These are phyloP conservation scores for Phycomyces blakesleeanus DNA, from an alignment of 192 early-diverging fungal species.

Conservation along the genomic window DNA sequence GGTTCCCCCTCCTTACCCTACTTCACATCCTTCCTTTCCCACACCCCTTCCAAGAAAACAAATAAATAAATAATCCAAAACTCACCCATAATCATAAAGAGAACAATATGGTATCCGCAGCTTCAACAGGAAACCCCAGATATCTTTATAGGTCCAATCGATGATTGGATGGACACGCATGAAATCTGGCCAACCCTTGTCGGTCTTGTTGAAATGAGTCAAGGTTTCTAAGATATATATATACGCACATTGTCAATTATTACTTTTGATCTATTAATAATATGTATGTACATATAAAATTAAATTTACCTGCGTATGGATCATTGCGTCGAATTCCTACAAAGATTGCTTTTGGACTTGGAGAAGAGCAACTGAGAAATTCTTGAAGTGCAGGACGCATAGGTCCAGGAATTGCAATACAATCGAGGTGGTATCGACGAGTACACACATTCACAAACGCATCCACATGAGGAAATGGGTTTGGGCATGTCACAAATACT, in stretches of 20 bases:
- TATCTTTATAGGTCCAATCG: slow-evolving; percentile 81
- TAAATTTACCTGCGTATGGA: slow-evolving; percentile 59
- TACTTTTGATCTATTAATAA: too few species aligned
- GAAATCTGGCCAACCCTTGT: slow-evolving; percentile 85
- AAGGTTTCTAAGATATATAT: slow-evolving; percentile 40
- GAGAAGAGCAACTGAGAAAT: slow-evolving; percentile 54
- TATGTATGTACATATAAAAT: background rate
- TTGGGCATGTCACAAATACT: slow-evolving; percentile 74
- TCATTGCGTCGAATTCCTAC: slow-evolving; percentile 77
- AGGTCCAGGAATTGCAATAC: slow-evolving; percentile 61
- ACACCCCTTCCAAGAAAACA: too few species aligned
- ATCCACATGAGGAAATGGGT: slow-evolving; percentile 86
- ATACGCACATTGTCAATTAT: too few species aligned
- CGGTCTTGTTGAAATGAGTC: slow-evolving; percentile 66
- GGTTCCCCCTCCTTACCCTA: too few species aligned
- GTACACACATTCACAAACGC: slow-evolving; percentile 75
- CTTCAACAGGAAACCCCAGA: slow-evolving; percentile 74
- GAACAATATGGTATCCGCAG: slow-evolving; percentile 78
- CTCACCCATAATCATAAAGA: slow-evolving; percentile 84
- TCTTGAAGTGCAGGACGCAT: slow-evolving; percentile 78
- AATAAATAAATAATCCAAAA: background rate
- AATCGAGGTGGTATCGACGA: slow-evolving; percentile 64
- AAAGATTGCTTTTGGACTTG: slow-evolving; percentile 68
- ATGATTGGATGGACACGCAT: slow-evolving; percentile 92
- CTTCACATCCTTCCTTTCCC: too few species aligned